Evolutionary conservation across 805 yeast species (phyloP).

Genomic region (Kazachstania bromeliacearum): DNA sequence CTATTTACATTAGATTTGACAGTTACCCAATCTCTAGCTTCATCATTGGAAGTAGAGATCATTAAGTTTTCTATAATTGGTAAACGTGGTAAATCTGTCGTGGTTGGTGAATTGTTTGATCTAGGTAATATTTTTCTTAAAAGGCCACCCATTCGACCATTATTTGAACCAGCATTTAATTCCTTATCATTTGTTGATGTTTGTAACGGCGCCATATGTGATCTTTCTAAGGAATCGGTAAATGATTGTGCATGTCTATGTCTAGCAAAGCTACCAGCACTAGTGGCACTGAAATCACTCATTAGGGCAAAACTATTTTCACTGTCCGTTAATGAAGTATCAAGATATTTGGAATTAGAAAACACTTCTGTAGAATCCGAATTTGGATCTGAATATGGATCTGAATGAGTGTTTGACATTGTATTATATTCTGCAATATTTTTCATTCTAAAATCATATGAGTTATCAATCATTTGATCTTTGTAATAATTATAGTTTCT

Average conservation of each 20-base stretch:
- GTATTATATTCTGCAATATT: too few relatives aligned
- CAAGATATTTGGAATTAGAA: constrained; percentile 39
- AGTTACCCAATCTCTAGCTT: constrained; percentile 42
- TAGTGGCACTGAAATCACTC: constrained; percentile 75
- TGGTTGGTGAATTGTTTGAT: constrained; percentile 15
- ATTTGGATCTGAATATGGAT: background rate
- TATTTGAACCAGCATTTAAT: constrained; percentile 21
- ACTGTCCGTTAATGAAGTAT: constrained; percentile 38
- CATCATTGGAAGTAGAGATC: constrained; percentile 28
- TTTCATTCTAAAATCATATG: background rate
- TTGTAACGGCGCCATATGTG: constrained; percentile 1
- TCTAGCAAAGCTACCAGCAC: constrained; percentile 77
- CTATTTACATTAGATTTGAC: constrained; percentile 56
- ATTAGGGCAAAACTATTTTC: constrained; percentile 34
- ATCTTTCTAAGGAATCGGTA: constrained; percentile 21
- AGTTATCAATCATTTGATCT: background rate
- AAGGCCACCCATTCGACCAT: constrained; percentile 25
- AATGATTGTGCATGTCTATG: constrained; percentile 48
- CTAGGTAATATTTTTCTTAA: constrained; percentile 28
- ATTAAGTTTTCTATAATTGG: constrained; percentile 23
- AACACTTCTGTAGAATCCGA: constrained; percentile 18
- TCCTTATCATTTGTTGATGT: constrained; percentile 6
- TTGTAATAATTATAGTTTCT: background rate
- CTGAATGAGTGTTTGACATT: constrained; percentile 1
- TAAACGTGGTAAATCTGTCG: constrained; percentile 18